Percentiles rank a stretch among this genome's conserved stretches.
These are phyloP conservation scores for Blastobotrys malaysiensis DNA, from an alignment of 1,139 yeast genomes.

Conservation along the genomic window DNA sequence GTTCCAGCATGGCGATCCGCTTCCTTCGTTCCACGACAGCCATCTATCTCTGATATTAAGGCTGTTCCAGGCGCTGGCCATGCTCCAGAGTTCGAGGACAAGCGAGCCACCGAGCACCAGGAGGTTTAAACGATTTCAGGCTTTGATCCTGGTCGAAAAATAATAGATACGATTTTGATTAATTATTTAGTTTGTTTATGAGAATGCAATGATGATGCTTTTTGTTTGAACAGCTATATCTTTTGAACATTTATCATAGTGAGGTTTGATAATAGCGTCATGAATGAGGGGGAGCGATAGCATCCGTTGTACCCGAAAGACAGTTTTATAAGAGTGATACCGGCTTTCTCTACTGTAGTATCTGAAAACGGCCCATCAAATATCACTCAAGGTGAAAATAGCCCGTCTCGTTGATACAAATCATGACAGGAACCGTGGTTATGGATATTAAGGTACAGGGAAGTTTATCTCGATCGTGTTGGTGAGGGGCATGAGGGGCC, in stretches of 20 bases:
- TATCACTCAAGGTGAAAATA: too few relatives aligned
- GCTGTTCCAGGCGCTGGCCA: constrained; percentile 11
- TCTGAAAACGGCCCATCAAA: too few relatives aligned
- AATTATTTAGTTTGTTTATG: not conserved
- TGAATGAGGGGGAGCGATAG: too few relatives aligned
- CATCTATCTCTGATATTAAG: constrained; percentile 26
- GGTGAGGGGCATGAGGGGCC: too few relatives aligned
- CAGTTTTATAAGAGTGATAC: too few relatives aligned
- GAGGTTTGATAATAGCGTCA: too few relatives aligned
- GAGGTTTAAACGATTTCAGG: not conserved
- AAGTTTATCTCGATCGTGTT: too few relatives aligned
- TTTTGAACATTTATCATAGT: not conserved
- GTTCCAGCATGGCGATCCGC: constrained; percentile 57
- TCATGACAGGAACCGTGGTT: too few relatives aligned
- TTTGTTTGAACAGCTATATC: not conserved
- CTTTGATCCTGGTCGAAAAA: not conserved
- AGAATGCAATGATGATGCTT: not conserved
- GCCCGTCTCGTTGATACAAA: too few relatives aligned
- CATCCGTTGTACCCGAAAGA: too few relatives aligned
- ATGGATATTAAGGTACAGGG: too few relatives aligned
- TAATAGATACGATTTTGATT: not conserved
- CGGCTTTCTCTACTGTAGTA: too few relatives aligned
- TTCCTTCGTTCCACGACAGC: constrained; percentile 25
- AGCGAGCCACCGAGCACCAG: not conserved
- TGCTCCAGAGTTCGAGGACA: not conserved